Conservation (phyloP, 805 yeast genomes). For the Yarrowia deformans region DNA sequence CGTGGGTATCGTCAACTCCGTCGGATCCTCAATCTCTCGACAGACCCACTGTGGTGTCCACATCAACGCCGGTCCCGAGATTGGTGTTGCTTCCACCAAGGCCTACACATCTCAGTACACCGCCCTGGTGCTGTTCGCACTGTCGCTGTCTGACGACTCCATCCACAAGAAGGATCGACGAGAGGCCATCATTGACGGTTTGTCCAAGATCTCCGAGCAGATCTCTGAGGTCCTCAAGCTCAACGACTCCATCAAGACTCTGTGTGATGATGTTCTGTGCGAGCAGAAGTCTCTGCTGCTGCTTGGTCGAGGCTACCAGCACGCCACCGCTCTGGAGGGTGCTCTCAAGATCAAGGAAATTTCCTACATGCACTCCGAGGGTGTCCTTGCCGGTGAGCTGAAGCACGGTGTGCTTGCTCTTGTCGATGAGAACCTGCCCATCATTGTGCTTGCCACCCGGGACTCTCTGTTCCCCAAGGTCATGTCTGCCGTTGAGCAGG, state of each 20-base stretch:
- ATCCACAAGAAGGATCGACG: conserved; percentile 79
- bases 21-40: conserved; percentile 96
- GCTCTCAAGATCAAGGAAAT: conserved; percentile 98
- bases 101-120: conserved; percentile 98
- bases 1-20: conserved; percentile 96
- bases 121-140: conserved; percentile 95
- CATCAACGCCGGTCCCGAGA: conserved; percentile 99
- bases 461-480: conserved; percentile 96
- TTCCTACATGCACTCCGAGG: conserved; percentile 98
- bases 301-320: conserved; percentile 97
- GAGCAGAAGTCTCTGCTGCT: conserved; percentile 85
- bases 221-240: conserved; percentile 77
- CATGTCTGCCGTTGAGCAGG: conserved; percentile 94
- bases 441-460: conserved; percentile 93
- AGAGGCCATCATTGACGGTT: conserved; percentile 82
- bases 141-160: conserved; percentile 92
- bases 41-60: conserved; percentile 99
- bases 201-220: conserved; percentile 83
- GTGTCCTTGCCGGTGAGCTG: conserved; percentile 98
- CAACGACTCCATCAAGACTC: conserved; percentile 73
- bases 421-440: conserved; percentile 92
- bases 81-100: conserved; percentile 98
- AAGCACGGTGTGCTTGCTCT: conserved; percentile 98
- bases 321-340: conserved; percentile 97
- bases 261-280: conserved; percentile 76